Percentiles rank a stretch among this genome's conserved stretches.
Evolutionary conservation across 805 yeast species (phyloP).

Genomic region (Alloascoidea hylecoeti): DNA sequence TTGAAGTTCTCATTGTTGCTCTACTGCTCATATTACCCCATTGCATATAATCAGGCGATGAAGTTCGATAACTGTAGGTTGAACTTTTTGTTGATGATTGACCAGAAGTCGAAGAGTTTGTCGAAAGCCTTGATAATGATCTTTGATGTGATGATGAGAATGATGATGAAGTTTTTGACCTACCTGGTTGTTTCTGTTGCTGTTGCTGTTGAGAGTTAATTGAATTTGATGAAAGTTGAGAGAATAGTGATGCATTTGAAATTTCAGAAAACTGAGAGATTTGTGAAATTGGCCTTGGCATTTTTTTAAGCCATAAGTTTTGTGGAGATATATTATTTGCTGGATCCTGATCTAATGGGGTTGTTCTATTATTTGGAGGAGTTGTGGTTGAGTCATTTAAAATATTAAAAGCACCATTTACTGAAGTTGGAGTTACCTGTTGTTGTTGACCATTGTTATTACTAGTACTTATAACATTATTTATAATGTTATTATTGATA

Average conservation of each 20-base stretch:
- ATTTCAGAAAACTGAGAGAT: constrained; percentile 34
- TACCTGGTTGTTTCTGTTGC: background rate
- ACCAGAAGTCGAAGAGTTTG: background rate
- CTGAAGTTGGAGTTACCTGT: constrained; percentile 16
- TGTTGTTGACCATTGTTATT: constrained; percentile 15
- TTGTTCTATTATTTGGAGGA: constrained; percentile 1
- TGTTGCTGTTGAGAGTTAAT: background rate
- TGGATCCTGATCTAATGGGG: constrained; percentile 5
- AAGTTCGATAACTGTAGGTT: background rate
- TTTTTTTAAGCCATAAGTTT: constrained; percentile 9
- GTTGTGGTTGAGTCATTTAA: constrained; percentile 4
- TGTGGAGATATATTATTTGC: constrained; percentile 8
- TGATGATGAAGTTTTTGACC: background rate
- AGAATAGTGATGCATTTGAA: constrained; percentile 30
- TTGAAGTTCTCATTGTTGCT: background rate
- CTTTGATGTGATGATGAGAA: background rate
- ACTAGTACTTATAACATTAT: constrained; percentile 9
- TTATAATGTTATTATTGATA: too few species aligned
- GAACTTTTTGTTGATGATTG: constrained; percentile 1
- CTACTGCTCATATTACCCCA: background rate
- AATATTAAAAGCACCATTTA: constrained; percentile 11
- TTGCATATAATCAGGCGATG: background rate
- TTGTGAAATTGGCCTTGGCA: constrained; percentile 33
- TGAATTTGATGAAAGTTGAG: constrained; percentile 33
- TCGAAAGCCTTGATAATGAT: background rate